These are phyloP conservation scores for Pyracantha coccinea DNA, from an alignment of 331 rosid genomes.

Conservation along the genomic window DNA sequence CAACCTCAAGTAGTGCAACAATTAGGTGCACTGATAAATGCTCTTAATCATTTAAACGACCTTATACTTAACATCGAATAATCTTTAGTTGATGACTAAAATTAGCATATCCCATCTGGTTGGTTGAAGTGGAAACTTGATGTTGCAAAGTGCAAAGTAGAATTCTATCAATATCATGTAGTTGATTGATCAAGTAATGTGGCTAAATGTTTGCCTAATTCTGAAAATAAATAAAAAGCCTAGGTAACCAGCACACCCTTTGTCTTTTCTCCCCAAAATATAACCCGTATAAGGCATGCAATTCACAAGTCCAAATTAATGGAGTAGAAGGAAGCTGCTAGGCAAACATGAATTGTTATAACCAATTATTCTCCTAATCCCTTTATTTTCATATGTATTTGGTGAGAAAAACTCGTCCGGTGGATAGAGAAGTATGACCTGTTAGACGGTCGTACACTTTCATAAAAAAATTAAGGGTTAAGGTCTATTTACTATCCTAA, in stretches of 20 bases:
- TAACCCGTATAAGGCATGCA: neutral
- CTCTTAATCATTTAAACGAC: too few species aligned
- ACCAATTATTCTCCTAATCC: neutral
- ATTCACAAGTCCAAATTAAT: neutral
- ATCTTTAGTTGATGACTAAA: neutral
- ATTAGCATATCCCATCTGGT: neutral
- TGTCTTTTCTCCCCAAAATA: neutral
- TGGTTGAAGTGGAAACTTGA: neutral
- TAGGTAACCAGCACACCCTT: neutral
- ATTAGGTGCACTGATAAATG: too few species aligned
- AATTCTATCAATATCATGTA: neutral
- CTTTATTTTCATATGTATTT: neutral
- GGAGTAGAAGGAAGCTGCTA: neutral
- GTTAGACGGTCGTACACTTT: accelerated
- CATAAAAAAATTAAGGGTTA: too few species aligned
- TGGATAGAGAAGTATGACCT: too few species aligned
- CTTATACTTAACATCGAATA: neutral
- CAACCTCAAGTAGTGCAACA: too few species aligned
- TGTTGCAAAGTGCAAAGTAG: neutral
- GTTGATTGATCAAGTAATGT: neutral
- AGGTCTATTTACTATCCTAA: too few species aligned
- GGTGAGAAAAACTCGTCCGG: neutral
- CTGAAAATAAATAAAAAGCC: neutral
- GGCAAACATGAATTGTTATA: neutral
- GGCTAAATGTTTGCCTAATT: neutral